Evolutionary conservation across 2,329 filamentous ascomycete genomes (phyloP), one percentile per base, ranked within the genome.

Genomic region (Sporothrix luriei): DNA sequence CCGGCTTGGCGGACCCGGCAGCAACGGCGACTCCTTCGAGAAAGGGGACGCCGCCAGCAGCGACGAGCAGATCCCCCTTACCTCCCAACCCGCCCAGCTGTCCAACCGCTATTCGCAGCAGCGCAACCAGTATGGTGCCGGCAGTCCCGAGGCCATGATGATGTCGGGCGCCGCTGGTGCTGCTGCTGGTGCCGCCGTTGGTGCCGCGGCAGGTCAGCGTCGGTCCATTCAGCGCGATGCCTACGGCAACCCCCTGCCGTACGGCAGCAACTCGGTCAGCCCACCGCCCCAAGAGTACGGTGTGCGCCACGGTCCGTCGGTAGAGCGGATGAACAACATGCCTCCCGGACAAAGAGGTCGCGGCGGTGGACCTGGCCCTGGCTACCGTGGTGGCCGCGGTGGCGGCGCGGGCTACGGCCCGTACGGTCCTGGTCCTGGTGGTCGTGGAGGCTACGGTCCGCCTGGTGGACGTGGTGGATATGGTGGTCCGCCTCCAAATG

Each of bases 1-100:
- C 10, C 80, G 86, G 59, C 78, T 88, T 26, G 85, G 85, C 76
- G 85, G 85, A 57, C 83, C 83, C 52, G 84, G 87, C 46, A 84
- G 84, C 13, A 78, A 73, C 46, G 79, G 79, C 49, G 83, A 86
- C 3, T 83, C 89, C 0, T 93, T 88, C 73, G 91, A 93, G 73
- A 86, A 85, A 75, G 86, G 85, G 74, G 85, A 88, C 43, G 86
- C 87, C 69, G 82, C 82, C 70, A 84, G 82, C 73, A 89, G 86
- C 75, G 91, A 93, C 73, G 91, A 93, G 77, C 85, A 85, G 69
- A 85, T 90, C 19, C 91, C 91, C 0, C 80, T 93, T 70, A 94
- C 91, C 21, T 83, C 86, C 9, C 82, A 85, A 66, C 89, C 86
- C 86, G 21, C 84, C 89, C 51, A 82, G 83, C 73, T 87, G 84